Evolutionary conservation across 23 red algal species (phyloP).

Genomic region (Gracilariopsis chorda): DNA sequence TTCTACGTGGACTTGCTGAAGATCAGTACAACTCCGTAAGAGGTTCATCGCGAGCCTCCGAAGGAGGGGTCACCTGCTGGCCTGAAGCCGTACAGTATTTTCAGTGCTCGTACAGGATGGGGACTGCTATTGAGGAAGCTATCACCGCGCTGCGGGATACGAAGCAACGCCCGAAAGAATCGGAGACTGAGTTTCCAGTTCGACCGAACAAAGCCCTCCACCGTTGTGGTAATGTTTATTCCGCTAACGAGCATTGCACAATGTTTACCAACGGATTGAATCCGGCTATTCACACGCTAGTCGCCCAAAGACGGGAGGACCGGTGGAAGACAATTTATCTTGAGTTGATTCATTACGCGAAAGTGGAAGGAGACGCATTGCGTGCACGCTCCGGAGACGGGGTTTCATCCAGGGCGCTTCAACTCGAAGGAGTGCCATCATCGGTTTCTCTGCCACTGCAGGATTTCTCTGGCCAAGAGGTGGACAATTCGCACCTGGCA

Average conservation of each 20-base stretch:
- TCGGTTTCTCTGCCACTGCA: too few relatives aligned
- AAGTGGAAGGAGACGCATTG: background rate
- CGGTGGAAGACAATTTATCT: background rate
- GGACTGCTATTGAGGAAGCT: background rate
- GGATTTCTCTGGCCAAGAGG: background rate
- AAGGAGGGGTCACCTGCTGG: too few relatives aligned
- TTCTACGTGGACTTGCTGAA: background rate
- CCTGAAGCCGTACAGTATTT: slow-evolving; percentile 5
- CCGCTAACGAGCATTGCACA: background rate
- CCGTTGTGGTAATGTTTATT: background rate
- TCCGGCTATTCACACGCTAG: background rate
- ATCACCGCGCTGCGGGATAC: background rate
- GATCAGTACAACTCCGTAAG: too few relatives aligned
- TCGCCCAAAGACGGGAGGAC: background rate
- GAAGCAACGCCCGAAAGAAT: background rate
- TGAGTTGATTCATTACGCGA: background rate
- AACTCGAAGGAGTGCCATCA: background rate
- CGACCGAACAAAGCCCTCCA: background rate
- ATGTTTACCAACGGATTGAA: background rate
- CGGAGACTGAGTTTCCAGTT: background rate
- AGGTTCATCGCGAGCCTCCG: too few relatives aligned
- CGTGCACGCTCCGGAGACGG: background rate
- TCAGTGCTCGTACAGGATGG: background rate
- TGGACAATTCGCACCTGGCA: background rate
- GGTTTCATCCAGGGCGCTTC: background rate